A percentile compares a stretch with the other conserved stretches of the same genome.
Conservation (phyloP, 768 basidiomycete genomes). For the Pisolithus marmoratus region DNA sequence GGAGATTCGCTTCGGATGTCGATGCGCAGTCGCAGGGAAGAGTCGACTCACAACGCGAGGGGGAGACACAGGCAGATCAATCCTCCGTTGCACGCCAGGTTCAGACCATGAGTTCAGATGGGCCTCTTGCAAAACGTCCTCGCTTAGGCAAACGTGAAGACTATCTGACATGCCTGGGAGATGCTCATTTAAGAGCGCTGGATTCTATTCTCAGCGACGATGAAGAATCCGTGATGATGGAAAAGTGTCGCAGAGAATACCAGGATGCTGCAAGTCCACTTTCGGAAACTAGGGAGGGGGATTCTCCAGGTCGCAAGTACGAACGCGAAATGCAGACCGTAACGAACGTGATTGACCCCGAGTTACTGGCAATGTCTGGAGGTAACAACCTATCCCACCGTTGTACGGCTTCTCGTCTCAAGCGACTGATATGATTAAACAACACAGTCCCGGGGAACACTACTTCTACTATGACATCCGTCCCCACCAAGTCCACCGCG, state of each 20-base stretch:
- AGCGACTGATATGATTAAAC: not conserved
- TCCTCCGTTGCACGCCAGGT: not conserved
- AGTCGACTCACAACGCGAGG: not conserved
- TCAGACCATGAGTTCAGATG: not conserved
- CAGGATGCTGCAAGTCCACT: not conserved
- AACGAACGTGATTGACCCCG: slow-evolving; percentile 25
- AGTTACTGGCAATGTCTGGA: slow-evolving; percentile 22
- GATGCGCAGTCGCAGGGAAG: not conserved
- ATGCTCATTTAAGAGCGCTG: slow-evolving; percentile 27
- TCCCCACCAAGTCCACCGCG: not conserved
- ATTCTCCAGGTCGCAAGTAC: too few relatives aligned
- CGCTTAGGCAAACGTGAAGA: slow-evolving; percentile 5
- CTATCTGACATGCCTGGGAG: slow-evolving; percentile 18
- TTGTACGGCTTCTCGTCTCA: not conserved
- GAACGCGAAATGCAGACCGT: too few relatives aligned
- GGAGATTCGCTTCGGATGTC: not conserved
- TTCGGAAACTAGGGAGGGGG: too few relatives aligned
- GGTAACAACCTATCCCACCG: not conserved
- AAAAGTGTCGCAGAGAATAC: not conserved
- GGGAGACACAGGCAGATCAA: not conserved
- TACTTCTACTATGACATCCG: not conserved
- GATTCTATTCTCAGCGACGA: slow-evolving; percentile 31
- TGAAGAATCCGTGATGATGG: slow-evolving; percentile 14
- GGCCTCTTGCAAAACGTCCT: not conserved
- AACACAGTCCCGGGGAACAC: not conserved